phyloP scores from a whole-genome alignment of 1,284 basidiomycete genomes.

The Rhodofomes roseus region DNA sequence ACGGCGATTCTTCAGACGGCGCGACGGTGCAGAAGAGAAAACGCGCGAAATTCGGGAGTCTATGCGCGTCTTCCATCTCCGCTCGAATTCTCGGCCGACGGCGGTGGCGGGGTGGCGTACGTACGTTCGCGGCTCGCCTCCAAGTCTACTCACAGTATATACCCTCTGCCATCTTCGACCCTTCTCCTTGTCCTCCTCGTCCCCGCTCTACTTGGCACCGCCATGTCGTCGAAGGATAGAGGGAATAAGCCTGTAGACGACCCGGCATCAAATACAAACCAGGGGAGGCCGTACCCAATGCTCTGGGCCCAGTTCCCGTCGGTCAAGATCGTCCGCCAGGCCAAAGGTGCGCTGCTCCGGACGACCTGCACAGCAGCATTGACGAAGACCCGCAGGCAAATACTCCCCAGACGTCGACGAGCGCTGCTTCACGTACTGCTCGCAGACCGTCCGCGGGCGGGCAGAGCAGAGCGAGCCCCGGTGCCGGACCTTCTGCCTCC shows the following conservation, averaged over 20 bases:
- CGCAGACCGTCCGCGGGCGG: conserved; percentile 60
- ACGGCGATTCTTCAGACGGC: conserved; percentile 79
- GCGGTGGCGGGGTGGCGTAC: neutral
- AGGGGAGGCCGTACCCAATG: conserved; percentile 13
- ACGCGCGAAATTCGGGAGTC: neutral
- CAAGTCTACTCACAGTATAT: neutral
- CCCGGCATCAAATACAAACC: conserved; percentile 6
- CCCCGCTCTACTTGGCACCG: too few species aligned
- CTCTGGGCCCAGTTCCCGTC: conserved; percentile 24
- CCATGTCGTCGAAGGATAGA: conserved; percentile 6
- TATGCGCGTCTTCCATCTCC: conserved; percentile 1
- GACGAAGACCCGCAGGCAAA: conserved; percentile 36
- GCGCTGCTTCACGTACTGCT: conserved; percentile 71
- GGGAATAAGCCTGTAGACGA: conserved; percentile 1
- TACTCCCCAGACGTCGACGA: conserved; percentile 62
- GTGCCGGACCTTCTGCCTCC: conserved; percentile 67
- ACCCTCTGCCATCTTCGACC: neutral
- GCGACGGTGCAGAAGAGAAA: conserved; percentile 16
- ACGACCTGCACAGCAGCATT: neutral
- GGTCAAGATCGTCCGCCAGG: conserved; percentile 25
- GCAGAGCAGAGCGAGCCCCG: conserved; percentile 50
- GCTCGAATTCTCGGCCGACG: neutral
- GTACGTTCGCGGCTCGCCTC: neutral
- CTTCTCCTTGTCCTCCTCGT: neutral
- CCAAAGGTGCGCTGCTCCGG: conserved; percentile 17